Conservation (phyloP, 345 rosid species). For the Zanthoxylum bungeanum region DNA sequence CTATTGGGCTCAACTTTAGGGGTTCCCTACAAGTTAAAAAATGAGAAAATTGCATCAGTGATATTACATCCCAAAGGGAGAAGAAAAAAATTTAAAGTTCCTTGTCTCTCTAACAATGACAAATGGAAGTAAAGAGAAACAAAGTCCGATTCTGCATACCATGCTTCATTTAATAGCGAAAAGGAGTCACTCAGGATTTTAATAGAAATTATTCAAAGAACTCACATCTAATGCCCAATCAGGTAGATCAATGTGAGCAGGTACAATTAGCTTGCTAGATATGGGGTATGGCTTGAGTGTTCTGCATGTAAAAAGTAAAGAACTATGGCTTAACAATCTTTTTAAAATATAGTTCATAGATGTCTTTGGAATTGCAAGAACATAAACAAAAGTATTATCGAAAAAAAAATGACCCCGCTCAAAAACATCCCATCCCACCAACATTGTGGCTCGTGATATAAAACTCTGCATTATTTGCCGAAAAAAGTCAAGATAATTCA, state of each 20-base stretch:
- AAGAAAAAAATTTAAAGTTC: constrained; percentile 7
- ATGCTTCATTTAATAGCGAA: background rate
- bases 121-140: background rate
- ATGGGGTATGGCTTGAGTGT: constrained; percentile 77
- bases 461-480: background rate
- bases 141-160: background rate
- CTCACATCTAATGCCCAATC: constrained; percentile 97
- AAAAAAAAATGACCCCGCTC: background rate
- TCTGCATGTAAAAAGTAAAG: constrained; percentile 37
- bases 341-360: background rate
- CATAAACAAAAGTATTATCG: background rate
- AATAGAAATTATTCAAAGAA: constrained; percentile 4
- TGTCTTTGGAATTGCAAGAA: background rate
- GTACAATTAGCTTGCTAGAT: constrained; percentile 57
- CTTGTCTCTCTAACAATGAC: background rate
- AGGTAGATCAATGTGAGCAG: constrained; percentile 65
- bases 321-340: constrained; percentile 3
- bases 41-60: background rate
- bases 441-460: background rate
- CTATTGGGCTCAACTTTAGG: constrained; percentile 88
- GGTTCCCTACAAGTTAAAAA: constrained; percentile 50
- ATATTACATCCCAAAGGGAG: background rate
- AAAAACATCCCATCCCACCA: background rate
- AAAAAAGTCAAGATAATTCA: background rate
- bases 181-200: background rate